Conservation (phyloP, 2,329 filamentous ascomycete genomes). For the Epichloe elymi region DNA sequence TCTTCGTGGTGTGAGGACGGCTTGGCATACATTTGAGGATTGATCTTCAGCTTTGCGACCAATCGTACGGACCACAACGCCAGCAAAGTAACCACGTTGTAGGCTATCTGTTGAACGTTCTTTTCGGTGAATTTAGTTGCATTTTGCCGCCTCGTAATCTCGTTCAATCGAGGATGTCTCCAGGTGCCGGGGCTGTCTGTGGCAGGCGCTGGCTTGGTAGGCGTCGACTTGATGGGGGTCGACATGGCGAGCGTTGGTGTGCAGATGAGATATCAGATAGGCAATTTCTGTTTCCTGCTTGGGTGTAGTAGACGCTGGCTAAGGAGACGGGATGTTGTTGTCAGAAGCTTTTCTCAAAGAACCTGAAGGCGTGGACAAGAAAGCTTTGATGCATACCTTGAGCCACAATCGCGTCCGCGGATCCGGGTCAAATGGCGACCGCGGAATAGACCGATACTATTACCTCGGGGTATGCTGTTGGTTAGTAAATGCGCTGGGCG, state of each 20-base stretch:
- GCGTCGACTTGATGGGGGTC: constrained; percentile 20
- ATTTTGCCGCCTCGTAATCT: constrained; percentile 72
- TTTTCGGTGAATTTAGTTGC: constrained; percentile 65
- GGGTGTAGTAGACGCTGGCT: background rate
- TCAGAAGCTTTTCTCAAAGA: background rate
- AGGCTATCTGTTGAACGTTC: constrained; percentile 57
- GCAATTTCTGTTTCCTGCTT: background rate
- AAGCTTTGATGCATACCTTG: background rate
- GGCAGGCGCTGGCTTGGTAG: constrained; percentile 27
- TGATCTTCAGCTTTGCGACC: constrained; percentile 22
- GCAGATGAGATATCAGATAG: background rate
- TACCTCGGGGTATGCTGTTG: constrained; percentile 8
- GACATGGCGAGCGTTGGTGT: constrained; percentile 13
- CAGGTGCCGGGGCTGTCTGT: constrained; percentile 63
- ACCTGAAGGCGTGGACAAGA: background rate
- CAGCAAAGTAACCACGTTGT: constrained; percentile 45
- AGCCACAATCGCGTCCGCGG: background rate
- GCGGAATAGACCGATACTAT: background rate
- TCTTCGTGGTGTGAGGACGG: background rate
- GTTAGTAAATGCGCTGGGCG: constrained; percentile 17
- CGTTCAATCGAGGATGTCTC: constrained; percentile 78
- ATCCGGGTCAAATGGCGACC: background rate
- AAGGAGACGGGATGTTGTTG: background rate
- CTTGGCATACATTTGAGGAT: constrained; percentile 22
- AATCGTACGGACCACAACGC: constrained; percentile 24